A percentile compares a stretch with the other conserved stretches of the same genome.
phyloP scores from a whole-genome alignment of 257 asterid species.

The Salvia rosmarinus region DNA sequence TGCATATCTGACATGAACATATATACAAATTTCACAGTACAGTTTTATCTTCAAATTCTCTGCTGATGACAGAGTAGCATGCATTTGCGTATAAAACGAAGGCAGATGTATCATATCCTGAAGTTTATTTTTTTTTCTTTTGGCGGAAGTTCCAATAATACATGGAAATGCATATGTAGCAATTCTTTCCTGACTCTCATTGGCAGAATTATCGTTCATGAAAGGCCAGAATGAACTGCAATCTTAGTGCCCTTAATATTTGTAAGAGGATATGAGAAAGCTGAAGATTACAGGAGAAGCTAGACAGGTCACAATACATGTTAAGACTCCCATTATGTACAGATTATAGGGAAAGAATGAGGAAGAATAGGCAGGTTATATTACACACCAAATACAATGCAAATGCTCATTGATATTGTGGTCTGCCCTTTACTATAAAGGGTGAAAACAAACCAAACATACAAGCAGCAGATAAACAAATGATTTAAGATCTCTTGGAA shows the following conservation, averaged over 20 bases:
- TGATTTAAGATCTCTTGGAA: constrained; percentile 8
- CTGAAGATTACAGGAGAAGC: constrained; percentile 1
- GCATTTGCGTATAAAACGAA: not conserved
- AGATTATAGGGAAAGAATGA: constrained; percentile 10
- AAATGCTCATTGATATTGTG: not conserved
- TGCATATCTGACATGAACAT: not conserved
- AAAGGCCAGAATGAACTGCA: constrained; percentile 21
- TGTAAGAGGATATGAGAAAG: constrained; percentile 1
- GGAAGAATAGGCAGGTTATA: not conserved
- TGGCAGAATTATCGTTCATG: not conserved
- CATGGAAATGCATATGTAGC: not conserved
- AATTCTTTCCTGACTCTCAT: not conserved
- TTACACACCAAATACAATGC: not conserved
- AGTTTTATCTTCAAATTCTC: not conserved
- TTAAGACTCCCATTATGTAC: constrained; percentile 7
- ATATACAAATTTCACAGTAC: not conserved
- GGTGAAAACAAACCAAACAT: constrained; percentile 9
- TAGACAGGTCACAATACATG: not conserved
- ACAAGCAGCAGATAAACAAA: not conserved
- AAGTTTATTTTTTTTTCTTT: not conserved
- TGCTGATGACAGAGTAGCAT: constrained; percentile 7
- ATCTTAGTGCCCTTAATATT: not conserved
- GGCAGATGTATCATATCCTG: not conserved
- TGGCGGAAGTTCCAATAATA: not conserved
- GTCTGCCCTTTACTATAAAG: not conserved